Evolutionary conservation across 2,329 filamentous ascomycete genomes (phyloP).

Genomic region (Apiospora malaysiana): DNA sequence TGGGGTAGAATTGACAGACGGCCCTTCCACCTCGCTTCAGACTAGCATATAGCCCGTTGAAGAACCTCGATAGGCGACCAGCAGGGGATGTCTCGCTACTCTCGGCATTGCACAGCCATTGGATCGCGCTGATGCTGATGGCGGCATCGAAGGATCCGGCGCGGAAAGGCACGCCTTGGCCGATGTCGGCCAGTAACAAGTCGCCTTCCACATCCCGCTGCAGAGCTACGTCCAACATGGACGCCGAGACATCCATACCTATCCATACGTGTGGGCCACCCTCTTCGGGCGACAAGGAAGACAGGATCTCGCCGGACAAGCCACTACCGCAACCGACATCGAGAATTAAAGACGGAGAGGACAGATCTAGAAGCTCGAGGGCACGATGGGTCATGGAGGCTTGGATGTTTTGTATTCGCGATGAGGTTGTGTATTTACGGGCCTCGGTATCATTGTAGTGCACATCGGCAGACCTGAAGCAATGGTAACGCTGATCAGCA

Average conservation of each 20-base stretch:
- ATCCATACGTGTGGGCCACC: slow-evolving; percentile 93
- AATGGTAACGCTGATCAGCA: background rate
- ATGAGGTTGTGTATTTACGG: slow-evolving; percentile 95
- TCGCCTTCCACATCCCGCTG: slow-evolving; percentile 93
- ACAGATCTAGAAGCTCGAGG: slow-evolving; percentile 86
- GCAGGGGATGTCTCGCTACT: slow-evolving; percentile 81
- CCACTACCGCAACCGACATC: slow-evolving; percentile 97
- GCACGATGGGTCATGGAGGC: slow-evolving; percentile 93
- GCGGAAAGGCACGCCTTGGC: slow-evolving; percentile 93
- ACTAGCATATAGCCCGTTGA: slow-evolving; percentile 87
- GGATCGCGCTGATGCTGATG: slow-evolving; percentile 93
- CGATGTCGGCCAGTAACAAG: slow-evolving; percentile 91
- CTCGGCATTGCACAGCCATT: slow-evolving; percentile 98
- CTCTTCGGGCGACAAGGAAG: slow-evolving; percentile 69
- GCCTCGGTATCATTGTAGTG: slow-evolving; percentile 97
- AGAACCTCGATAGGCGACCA: slow-evolving; percentile 82
- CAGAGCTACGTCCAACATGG: slow-evolving; percentile 96
- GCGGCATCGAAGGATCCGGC: slow-evolving; percentile 93
- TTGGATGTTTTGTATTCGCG: slow-evolving; percentile 94
- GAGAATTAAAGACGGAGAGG: slow-evolving; percentile 83
- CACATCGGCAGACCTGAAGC: slow-evolving; percentile 82
- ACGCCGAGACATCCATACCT: slow-evolving; percentile 93
- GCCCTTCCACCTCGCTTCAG: slow-evolving; percentile 84
- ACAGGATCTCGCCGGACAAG: slow-evolving; percentile 91
- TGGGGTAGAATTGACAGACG: slow-evolving; percentile 97